Evolutionary conservation across 1,284 basidiomycete genomes (phyloP).

Genomic region (Volvariella surrecta): DNA sequence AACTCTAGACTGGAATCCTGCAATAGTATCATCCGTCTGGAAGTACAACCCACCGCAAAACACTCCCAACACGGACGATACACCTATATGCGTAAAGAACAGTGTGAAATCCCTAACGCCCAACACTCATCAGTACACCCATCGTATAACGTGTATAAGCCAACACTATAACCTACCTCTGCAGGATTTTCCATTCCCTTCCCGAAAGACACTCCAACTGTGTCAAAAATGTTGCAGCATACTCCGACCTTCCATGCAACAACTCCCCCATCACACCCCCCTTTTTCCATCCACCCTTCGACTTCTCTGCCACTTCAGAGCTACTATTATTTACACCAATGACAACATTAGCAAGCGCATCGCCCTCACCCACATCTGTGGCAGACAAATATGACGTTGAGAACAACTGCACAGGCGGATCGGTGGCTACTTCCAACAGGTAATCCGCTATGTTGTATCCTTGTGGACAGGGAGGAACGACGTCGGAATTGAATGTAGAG

Average conservation of each 20-base stretch:
- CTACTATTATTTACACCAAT: background rate
- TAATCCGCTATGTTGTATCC: constrained; percentile 90
- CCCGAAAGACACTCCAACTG: constrained; percentile 74
- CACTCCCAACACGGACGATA: constrained; percentile 68
- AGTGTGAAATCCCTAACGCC: constrained; percentile 65
- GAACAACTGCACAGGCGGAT: constrained; percentile 41
- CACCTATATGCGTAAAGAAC: constrained; percentile 67
- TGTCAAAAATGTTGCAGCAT: constrained; percentile 74
- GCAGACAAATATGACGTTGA: constrained; percentile 13
- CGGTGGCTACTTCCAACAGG: constrained; percentile 77
- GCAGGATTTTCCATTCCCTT: constrained; percentile 77
- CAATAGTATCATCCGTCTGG: constrained; percentile 70
- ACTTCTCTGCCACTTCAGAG: background rate
- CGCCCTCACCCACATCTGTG: background rate
- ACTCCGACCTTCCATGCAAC: constrained; percentile 20
- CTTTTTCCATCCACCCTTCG: constrained; percentile 2
- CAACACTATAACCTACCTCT: constrained; percentile 35
- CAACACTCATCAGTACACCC: background rate
- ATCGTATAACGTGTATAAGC: background rate
- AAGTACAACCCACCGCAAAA: constrained; percentile 82
- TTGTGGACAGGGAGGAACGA: constrained; percentile 31
- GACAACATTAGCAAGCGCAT: background rate
- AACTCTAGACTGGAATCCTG: constrained; percentile 89
- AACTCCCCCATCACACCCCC: constrained; percentile 3
- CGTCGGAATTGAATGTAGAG: constrained; percentile 28